Evolutionary conservation across 768 basidiomycete species (phyloP).

Genomic region (Mrakia hoshinonis): DNA sequence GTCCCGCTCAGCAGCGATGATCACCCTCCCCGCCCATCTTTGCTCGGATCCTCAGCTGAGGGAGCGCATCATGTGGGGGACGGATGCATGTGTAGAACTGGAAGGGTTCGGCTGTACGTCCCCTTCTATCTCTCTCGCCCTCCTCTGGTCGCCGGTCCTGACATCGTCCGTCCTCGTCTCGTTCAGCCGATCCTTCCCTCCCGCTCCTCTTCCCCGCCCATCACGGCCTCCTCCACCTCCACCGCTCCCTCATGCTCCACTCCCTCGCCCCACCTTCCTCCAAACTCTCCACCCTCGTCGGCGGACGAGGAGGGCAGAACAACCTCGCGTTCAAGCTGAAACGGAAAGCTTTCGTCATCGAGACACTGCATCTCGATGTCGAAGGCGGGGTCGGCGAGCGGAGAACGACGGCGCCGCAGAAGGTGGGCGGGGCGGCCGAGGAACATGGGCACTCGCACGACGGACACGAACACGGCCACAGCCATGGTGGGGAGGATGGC

Average conservation of each 20-base stretch:
- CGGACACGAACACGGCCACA: neutral
- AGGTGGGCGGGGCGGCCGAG: neutral
- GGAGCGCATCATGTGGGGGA: slow-evolving; percentile 67
- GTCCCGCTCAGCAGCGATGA: slow-evolving; percentile 41
- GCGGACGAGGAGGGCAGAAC: slow-evolving; percentile 74
- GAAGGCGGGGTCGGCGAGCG: slow-evolving; percentile 42
- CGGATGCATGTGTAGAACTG: slow-evolving; percentile 66
- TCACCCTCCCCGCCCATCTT: slow-evolving; percentile 56
- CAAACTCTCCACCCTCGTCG: slow-evolving; percentile 72
- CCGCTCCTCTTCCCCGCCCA: slow-evolving; percentile 66
- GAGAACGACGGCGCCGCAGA: slow-evolving; percentile 33
- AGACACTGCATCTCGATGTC: slow-evolving; percentile 64
- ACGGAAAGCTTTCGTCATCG: slow-evolving; percentile 74
- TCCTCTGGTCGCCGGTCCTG: too few species aligned
- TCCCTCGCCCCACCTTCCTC: slow-evolving; percentile 70
- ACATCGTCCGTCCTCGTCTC: neutral
- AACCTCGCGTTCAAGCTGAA: slow-evolving; percentile 92
- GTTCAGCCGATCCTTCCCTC: slow-evolving; percentile 66
- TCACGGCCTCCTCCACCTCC: slow-evolving; percentile 74
- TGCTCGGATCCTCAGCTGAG: slow-evolving; percentile 57
- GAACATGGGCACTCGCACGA: slow-evolving; percentile 29
- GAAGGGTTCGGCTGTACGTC: slow-evolving; percentile 67
- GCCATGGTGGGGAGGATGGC: slow-evolving; percentile 21
- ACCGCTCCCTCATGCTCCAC: slow-evolving; percentile 69
- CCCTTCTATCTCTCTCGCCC: neutral